Base-by-base conservation (phyloP, 805 yeast species). In the Osmozyma mogii region DNA sequence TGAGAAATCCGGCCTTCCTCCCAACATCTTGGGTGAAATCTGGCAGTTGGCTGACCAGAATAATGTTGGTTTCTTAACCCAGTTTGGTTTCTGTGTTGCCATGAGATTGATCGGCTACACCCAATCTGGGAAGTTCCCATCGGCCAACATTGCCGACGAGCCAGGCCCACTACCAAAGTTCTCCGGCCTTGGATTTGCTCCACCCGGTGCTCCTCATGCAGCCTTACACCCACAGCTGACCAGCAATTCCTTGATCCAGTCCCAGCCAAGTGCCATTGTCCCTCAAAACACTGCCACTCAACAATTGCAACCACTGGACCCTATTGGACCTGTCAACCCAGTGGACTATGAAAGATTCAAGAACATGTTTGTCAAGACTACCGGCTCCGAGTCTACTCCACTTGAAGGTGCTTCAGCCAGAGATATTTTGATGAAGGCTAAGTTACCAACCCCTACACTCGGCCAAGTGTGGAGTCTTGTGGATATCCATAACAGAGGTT, bases 21-120 rank as follows among this genome's bases (percentile, higher is more conserved):
- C 94, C 3, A 65, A 77, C 11, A 60, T 72, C 17, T 65, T 92
- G 20, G 95, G 96, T 7, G 92, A 87, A 55, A 78, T 92, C 39
- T 92, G 98, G 98, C 88, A 83, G 53, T 52, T 82, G 20, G 87
- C 95, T n/a, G 99, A 92, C 57, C 70, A 73, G n/a, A 78, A 75
- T 35, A 85, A 85, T 58, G 68, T 76, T 39, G 99, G 99, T 0
- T 82, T 78, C 47, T 65, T 92, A 39, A 80, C 79, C 43, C 84
- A 78, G 49, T 66, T 70, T 33, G 89, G 88, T 15, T 92, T 92
- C 56, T 73, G 82, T 38, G 70, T 76, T 30, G 95, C 96, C 13
- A 70, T 92, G 75, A 73, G 99, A 52, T 63, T 85, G 42, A 83
- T 92, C 46, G 95, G 94, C 16, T 83, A 84, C 50, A 78, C 84